Evolutionary conservation across 768 basidiomycete genomes (phyloP), one percentile per base, ranked within the genome.

Genomic region (Lentinula sp.): DNA sequence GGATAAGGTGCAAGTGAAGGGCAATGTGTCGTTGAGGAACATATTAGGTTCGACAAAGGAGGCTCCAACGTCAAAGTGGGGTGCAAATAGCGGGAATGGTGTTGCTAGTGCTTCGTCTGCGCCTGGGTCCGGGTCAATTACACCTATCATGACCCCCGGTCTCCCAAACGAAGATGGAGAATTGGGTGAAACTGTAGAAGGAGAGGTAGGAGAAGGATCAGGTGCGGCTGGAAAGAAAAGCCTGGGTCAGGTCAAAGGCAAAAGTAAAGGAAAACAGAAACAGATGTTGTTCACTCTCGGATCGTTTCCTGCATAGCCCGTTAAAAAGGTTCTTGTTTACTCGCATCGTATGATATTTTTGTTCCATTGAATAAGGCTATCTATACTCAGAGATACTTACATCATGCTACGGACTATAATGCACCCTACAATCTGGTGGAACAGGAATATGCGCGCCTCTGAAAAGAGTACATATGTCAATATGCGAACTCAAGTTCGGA

Each of bases 231-330:
- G 49, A 7, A 46, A 49, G 50, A 50, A 28, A 21, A 66, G 65
- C 0, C 87, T 83, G 65, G 83, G 84, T 79, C 92, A 91, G 72
- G 66, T 65, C 0, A 87, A 84, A 65, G 84, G 85, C 79, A 93
- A 91, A 72, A 82, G 83, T 0, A 94, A 93, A 69, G 85, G 85
- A 1, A 92, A 93, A 72, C 84, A 85, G 70, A 93, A 93, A 74
- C 89, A 93, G 78, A 93, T 85, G 8, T 71, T 95, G 64, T 94
- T 93, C 67, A 92, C 59, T 50, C 35, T 60, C 0, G 59, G 59
- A 37, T 52, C 59, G 21, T 60, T 60, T 21, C 59, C 59, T 51
- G 52, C 59, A 5, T 48, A 23, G 21, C 4, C 18, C 21, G 18
- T 23, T 11, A 4, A 23, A 28, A 5, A 16, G n/a, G 42, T 18